These are phyloP conservation scores for Laguncularia racemosa DNA, from an alignment of 345 rosid genomes.

Conservation along the genomic window DNA sequence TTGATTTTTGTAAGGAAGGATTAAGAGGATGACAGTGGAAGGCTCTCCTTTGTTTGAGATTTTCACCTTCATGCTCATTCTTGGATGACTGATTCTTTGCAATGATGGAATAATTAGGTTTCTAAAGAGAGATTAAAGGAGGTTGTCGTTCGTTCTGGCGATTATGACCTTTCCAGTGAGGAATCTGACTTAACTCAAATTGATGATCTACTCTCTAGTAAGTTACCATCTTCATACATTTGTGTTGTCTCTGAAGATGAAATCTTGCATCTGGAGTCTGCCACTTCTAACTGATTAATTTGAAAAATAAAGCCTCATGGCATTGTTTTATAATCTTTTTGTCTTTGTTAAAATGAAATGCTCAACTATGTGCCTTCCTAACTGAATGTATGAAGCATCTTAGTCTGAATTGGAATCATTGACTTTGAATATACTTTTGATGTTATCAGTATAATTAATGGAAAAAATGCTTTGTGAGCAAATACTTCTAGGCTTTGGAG, in stretches of 20 bases:
- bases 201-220: slow-evolving; percentile 52
- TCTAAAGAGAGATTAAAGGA: slow-evolving; percentile 70
- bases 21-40: background rate
- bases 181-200: slow-evolving; percentile 55
- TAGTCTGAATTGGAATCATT: too few relatives aligned
- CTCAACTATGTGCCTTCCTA: too few relatives aligned
- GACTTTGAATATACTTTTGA: too few relatives aligned
- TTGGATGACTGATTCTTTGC: background rate
- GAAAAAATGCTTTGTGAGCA: too few relatives aligned
- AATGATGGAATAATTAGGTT: slow-evolving; percentile 33
- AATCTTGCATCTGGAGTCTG: background rate
- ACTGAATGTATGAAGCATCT: too few relatives aligned
- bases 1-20: too few relatives aligned
- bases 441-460: too few relatives aligned
- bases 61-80: background rate
- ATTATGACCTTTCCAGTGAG: slow-evolving; percentile 45
- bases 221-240: slow-evolving; percentile 18
- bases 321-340: too few relatives aligned
- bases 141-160: slow-evolving; percentile 70
- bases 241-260: slow-evolving; percentile 1
- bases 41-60: background rate
- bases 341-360: too few relatives aligned
- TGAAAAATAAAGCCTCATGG: too few relatives aligned
- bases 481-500: too few relatives aligned
- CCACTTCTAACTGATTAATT: background rate